phyloP scores from a whole-genome alignment of 805 yeast genomes.

The Cyberlindnera xylosilytica region DNA sequence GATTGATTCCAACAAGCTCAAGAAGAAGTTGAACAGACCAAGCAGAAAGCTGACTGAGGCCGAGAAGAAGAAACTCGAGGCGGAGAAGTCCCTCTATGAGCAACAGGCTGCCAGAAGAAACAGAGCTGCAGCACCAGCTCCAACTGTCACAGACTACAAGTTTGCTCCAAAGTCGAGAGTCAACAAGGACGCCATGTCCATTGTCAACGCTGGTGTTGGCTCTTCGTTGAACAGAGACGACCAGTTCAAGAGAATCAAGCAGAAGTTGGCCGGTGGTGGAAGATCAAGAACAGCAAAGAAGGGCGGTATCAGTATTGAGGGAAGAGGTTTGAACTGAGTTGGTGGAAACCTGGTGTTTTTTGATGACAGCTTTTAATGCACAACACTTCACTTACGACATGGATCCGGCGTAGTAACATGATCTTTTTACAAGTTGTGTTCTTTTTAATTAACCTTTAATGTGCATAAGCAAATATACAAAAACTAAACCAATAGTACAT shows the following conservation, averaged over 20 bases:
- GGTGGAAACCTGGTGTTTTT: not conserved
- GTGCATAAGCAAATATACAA: constrained; percentile 30
- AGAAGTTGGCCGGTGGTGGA: constrained; percentile 30
- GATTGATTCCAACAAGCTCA: constrained; percentile 47
- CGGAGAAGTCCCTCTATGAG: constrained; percentile 67
- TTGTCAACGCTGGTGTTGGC: constrained; percentile 45
- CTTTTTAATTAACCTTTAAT: constrained; percentile 20
- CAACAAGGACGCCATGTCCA: constrained; percentile 34
- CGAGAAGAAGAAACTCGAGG: constrained; percentile 23
- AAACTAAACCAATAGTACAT: constrained; percentile 15
- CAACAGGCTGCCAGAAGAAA: constrained; percentile 88
- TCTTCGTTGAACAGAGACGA: constrained; percentile 62
- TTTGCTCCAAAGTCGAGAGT: constrained; percentile 81
- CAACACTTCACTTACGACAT: too few relatives aligned
- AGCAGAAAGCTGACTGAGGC: constrained; percentile 2
- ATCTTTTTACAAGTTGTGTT: too few relatives aligned
- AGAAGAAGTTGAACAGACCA: constrained; percentile 14
- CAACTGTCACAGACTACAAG: constrained; percentile 82
- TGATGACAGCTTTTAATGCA: not conserved
- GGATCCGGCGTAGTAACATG: too few relatives aligned
- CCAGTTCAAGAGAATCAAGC: constrained; percentile 73
- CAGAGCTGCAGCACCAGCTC: constrained; percentile 95
- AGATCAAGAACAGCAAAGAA: constrained; percentile 39
- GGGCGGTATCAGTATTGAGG: constrained; percentile 74
- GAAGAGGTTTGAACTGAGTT: constrained; percentile 17